Evolutionary conservation across 2,329 filamentous ascomycete species (phyloP).

Genomic region (Aureobasidium sp.): DNA sequence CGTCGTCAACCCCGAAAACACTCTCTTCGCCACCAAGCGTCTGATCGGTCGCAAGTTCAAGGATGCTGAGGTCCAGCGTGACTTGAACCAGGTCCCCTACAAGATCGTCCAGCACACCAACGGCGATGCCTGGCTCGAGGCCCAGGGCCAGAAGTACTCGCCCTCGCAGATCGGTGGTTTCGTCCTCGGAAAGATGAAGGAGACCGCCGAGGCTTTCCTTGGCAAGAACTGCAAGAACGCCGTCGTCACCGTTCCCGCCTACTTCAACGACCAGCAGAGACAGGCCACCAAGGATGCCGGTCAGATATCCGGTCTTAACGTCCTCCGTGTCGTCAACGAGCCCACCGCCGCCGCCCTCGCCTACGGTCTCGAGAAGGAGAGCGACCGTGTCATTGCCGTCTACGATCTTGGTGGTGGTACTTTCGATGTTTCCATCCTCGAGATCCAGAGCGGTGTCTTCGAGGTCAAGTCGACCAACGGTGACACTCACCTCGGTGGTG

Average conservation of each 20-base stretch:
- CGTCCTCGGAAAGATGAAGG: constrained; percentile 99
- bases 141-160: constrained; percentile 92
- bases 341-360: constrained; percentile 96
- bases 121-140: constrained; percentile 92
- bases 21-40: constrained; percentile 99
- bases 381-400: constrained; percentile 97
- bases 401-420: constrained; percentile 99
- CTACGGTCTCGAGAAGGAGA: constrained; percentile 98
- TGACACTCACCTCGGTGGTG: constrained; percentile 92
- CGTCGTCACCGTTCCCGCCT: constrained; percentile 96
- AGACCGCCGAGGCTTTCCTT: constrained; percentile 95
- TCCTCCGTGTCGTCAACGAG: constrained; percentile 99
- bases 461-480: constrained; percentile 97
- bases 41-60: constrained; percentile 94
- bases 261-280: constrained; percentile 99
- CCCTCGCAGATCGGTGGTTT: constrained; percentile 98
- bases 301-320: constrained; percentile 93
- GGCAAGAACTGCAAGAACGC: constrained; percentile 99
- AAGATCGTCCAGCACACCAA: constrained; percentile 87
- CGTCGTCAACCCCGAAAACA: constrained; percentile 98
- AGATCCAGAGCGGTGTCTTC: constrained; percentile 99
- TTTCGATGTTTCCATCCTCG: constrained; percentile 98
- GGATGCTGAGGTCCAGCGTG: constrained; percentile 96
- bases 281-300: constrained; percentile 99
- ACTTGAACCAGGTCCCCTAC: constrained; percentile 98